Evolutionary conservation across 2,329 filamentous ascomycete species (phyloP).

Genomic region (Neonectria sp.): DNA sequence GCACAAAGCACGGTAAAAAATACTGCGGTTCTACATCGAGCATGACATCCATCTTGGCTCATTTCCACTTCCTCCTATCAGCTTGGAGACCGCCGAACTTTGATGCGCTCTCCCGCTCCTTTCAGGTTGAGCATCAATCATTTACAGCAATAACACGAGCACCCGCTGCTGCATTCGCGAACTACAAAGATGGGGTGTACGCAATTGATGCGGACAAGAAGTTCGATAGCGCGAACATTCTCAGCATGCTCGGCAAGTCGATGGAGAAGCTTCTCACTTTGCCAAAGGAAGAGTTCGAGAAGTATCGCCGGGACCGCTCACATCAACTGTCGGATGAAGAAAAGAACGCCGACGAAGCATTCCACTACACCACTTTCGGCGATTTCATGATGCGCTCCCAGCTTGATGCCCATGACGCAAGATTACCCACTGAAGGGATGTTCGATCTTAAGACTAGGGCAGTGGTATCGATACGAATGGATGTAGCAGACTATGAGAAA

Average conservation of each 20-base stretch:
- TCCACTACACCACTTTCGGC: conserved; percentile 88
- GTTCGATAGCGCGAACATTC: conserved; percentile 85
- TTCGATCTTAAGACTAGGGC: conserved; percentile 98
- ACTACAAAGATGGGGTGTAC: conserved; percentile 87
- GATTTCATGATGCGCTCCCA: conserved; percentile 97
- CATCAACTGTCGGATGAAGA: conserved; percentile 81
- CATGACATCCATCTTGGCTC: conserved; percentile 89
- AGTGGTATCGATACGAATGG: conserved; percentile 93
- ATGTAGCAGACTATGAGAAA: conserved; percentile 78
- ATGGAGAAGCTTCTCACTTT: conserved; percentile 96
- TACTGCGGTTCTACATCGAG: conserved; percentile 97
- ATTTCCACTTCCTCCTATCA: conserved; percentile 95
- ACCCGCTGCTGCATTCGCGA: conserved; percentile 86
- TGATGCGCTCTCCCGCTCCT: conserved; percentile 76
- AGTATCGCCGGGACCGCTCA: conserved; percentile 79
- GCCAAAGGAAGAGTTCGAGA: conserved; percentile 86
- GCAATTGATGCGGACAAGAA: conserved; percentile 98
- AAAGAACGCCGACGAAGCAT: conserved; percentile 81
- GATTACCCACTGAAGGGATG: conserved; percentile 91
- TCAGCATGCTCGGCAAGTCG: conserved; percentile 94
- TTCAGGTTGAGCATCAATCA: conserved; percentile 71
- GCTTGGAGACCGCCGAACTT: conserved; percentile 82
- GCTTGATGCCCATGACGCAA: conserved; percentile 88
- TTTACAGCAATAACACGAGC: conserved; percentile 82
- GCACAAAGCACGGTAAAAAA: conserved; percentile 77